Percentiles rank a stretch among this genome's conserved stretches.
phyloP scores from a whole-genome alignment of 345 rosid species.

The Jatropha curcas region DNA sequence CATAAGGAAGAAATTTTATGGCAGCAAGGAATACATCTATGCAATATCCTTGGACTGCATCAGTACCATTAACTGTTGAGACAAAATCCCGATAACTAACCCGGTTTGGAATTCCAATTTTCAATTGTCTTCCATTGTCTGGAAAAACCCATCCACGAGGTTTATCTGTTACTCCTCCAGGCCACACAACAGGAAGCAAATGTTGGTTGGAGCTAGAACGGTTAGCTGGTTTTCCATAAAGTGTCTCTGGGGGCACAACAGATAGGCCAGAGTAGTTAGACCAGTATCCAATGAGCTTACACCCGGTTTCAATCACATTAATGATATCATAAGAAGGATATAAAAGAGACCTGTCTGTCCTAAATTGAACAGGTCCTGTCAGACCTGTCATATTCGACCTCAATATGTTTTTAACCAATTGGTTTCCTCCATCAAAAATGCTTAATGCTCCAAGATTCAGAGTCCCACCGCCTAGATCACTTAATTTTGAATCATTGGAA shows the following conservation, averaged over 20 bases:
- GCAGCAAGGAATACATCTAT: slow-evolving; percentile 81
- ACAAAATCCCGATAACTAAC: slow-evolving; percentile 61
- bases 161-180: slow-evolving; percentile 56
- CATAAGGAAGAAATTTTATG: slow-evolving; percentile 56
- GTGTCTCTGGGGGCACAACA: slow-evolving; percentile 66
- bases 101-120: slow-evolving; percentile 76
- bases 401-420: slow-evolving; percentile 54
- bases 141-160: slow-evolving; percentile 98
- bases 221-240: slow-evolving; percentile 59
- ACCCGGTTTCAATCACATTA: slow-evolving; percentile 47
- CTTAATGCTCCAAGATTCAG: slow-evolving; percentile 73
- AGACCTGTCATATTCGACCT: slow-evolving; percentile 72
- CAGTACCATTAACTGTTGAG: slow-evolving; percentile 45
- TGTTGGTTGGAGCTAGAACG: slow-evolving; percentile 74
- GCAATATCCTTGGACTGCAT: slow-evolving; percentile 67
- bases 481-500: slow-evolving; percentile 57
- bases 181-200: slow-evolving; percentile 69
- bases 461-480: slow-evolving; percentile 44
- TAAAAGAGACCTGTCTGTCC: slow-evolving; percentile 51
- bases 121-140: slow-evolving; percentile 67
- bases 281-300: slow-evolving; percentile 77
- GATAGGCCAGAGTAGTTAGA: slow-evolving; percentile 87
- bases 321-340: slow-evolving; percentile 76
- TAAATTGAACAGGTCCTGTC: slow-evolving; percentile 63
- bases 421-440: slow-evolving; percentile 67